phyloP scores from a whole-genome alignment of 164 flowering plant species.

The Malania oleifera region DNA sequence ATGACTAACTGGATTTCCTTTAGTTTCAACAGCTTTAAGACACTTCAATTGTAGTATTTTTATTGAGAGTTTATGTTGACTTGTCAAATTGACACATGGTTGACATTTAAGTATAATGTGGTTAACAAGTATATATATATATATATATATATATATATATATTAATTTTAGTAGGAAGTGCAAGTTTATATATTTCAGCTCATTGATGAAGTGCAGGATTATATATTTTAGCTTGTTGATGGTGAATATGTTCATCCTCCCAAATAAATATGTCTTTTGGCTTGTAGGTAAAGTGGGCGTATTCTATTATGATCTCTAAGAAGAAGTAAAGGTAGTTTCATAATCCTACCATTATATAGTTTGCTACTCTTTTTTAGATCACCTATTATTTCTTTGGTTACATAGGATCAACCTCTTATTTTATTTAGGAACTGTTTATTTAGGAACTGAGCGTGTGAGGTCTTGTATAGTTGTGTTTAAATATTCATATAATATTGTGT shows the following conservation, averaged over 20 bases:
- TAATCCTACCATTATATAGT: conserved; percentile 45
- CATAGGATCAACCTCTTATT: conserved; percentile 12
- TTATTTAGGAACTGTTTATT: conserved; percentile 2
- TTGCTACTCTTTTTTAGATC: conserved; percentile 17
- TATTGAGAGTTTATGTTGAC: too few relatives aligned
- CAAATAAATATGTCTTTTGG: conserved; percentile 85
- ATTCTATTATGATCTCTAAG: conserved; percentile 90
- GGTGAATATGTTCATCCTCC: conserved; percentile 67
- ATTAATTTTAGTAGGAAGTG: too few relatives aligned
- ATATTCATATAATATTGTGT: background rate
- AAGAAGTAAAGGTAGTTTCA: conserved; percentile 95
- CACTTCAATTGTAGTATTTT: too few relatives aligned
- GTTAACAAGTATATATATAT: conserved; percentile 20
- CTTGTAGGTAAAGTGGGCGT: conserved; percentile 99
- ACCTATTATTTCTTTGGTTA: conserved; percentile 21
- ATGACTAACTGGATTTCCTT: too few relatives aligned
- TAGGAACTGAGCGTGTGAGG: background rate
- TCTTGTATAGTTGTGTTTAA: conserved; percentile 5
- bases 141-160: too few relatives aligned
- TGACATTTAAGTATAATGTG: conserved; percentile 7
- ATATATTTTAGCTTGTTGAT: conserved; percentile 45
- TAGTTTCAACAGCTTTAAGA: too few relatives aligned
- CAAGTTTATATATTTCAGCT: too few relatives aligned
- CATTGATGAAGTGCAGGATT: conserved; percentile 32
- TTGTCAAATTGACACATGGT: too few relatives aligned